Evolutionary conservation across 2,329 filamentous ascomycete genomes (phyloP).

Genomic region (Botrytis porri): DNA sequence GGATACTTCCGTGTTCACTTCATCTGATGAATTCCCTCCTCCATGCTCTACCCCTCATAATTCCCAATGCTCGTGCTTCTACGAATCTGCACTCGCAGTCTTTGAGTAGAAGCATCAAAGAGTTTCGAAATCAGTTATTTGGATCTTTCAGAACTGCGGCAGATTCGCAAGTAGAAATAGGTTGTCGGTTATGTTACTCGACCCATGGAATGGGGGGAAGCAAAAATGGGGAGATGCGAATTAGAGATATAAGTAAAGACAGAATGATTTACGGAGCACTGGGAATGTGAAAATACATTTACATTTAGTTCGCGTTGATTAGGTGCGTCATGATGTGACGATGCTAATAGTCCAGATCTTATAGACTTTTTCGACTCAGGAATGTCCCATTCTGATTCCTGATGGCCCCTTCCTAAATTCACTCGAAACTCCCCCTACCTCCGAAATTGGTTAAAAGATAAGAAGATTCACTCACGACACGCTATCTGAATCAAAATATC

Average conservation of each 20-base stretch:
- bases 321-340: neutral
- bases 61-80: neutral
- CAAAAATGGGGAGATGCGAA: neutral
- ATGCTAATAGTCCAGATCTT: neutral
- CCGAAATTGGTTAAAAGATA: neutral
- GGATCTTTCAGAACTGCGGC: neutral
- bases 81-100: neutral
- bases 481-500: neutral
- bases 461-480: neutral
- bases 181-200: neutral
- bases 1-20: neutral
- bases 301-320: neutral
- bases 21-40: neutral
- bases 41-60: neutral
- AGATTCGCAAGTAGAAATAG: neutral
- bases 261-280: too few relatives aligned
- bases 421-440: neutral
- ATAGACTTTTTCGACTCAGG: neutral
- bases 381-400: neutral
- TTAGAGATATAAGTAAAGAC: neutral
- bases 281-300: accelerated
- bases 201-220: neutral
- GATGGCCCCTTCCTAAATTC: neutral
- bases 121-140: neutral
- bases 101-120: neutral